Evolutionary conservation across 2,329 filamentous ascomycete genomes (phyloP).

Genomic region (Clonostachys chloroleuca): DNA sequence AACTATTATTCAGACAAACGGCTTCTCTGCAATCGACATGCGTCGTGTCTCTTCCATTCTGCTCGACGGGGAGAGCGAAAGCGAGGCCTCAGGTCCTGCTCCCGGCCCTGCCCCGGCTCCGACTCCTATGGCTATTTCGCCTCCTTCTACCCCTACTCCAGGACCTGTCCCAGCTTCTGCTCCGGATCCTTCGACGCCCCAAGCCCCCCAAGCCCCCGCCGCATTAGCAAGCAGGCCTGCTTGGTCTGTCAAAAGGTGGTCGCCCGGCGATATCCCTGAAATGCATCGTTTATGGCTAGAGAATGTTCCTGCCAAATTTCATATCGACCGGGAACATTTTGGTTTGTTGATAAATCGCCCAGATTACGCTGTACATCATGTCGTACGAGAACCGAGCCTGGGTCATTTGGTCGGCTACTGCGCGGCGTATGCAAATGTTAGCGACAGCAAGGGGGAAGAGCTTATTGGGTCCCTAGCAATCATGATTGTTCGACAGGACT

Average conservation of each 20-base stretch:
- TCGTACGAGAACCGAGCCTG: conserved; percentile 41
- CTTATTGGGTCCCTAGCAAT: conserved; percentile 52
- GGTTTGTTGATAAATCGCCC: conserved; percentile 43
- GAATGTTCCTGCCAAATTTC: conserved; percentile 38
- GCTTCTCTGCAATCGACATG: conserved; percentile 41
- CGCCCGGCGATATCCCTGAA: conserved; percentile 29
- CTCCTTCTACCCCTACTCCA: not conserved
- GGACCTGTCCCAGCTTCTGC: not conserved
- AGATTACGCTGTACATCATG: conserved; percentile 53
- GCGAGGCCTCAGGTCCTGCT: not conserved
- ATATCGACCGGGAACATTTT: conserved; percentile 34
- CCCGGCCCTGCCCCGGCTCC: not conserved
- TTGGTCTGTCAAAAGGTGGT: conserved; percentile 38
- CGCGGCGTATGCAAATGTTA: conserved; percentile 55
- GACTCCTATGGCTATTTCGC: too few relatives aligned
- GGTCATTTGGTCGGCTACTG: conserved; percentile 49
- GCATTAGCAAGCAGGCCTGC: conserved; percentile 11
- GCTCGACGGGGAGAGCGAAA: conserved; percentile 24
- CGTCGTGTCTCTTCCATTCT: conserved; percentile 46
- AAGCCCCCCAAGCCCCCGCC: conserved; percentile 13
- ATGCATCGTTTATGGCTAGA: conserved; percentile 42
- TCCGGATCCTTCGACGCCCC: not conserved
- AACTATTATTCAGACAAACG: conserved; percentile 44
- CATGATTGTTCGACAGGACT: conserved; percentile 44
- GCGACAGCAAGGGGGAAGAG: conserved; percentile 44